phyloP scores from a whole-genome alignment of 257 asterid species.

The Anisodus tanguticus region DNA sequence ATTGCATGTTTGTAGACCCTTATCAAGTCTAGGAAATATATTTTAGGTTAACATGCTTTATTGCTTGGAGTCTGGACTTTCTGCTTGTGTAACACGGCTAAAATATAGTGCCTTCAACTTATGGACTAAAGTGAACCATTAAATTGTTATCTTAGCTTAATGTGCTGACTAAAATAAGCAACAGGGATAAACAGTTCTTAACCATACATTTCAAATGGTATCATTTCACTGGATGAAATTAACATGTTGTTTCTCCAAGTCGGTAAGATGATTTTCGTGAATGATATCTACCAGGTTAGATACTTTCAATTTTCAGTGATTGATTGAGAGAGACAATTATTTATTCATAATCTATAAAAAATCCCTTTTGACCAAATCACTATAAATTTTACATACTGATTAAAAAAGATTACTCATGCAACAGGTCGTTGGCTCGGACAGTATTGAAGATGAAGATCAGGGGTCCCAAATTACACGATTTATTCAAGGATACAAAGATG shows the following conservation, averaged over 20 bases:
- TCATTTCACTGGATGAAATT: not conserved
- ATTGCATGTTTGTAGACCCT: slow-evolving; percentile 3
- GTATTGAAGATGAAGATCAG: slow-evolving; percentile 62
- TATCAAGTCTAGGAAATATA: not conserved
- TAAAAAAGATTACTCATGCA: not conserved
- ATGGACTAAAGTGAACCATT: not conserved
- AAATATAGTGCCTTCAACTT: not conserved
- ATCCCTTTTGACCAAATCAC: not conserved
- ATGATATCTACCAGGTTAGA: not conserved
- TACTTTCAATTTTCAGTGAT: not conserved
- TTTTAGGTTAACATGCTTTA: not conserved
- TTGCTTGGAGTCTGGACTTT: not conserved
- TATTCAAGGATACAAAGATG: slow-evolving; percentile 73
- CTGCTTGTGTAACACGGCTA: not conserved
- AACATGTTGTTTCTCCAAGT: not conserved
- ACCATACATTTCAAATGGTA: not conserved
- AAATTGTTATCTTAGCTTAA: not conserved
- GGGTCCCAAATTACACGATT: slow-evolving; percentile 65
- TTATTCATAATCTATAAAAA: not conserved
- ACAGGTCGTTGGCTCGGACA: slow-evolving; percentile 77
- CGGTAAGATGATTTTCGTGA: not conserved
- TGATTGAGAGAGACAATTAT: not conserved
- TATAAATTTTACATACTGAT: not conserved
- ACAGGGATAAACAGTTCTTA: slow-evolving; percentile 15
- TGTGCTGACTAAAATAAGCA: not conserved